These are phyloP conservation scores for Kodamaea ohmeri DNA, from an alignment of 1,139 yeast genomes.

Conservation along the genomic window DNA sequence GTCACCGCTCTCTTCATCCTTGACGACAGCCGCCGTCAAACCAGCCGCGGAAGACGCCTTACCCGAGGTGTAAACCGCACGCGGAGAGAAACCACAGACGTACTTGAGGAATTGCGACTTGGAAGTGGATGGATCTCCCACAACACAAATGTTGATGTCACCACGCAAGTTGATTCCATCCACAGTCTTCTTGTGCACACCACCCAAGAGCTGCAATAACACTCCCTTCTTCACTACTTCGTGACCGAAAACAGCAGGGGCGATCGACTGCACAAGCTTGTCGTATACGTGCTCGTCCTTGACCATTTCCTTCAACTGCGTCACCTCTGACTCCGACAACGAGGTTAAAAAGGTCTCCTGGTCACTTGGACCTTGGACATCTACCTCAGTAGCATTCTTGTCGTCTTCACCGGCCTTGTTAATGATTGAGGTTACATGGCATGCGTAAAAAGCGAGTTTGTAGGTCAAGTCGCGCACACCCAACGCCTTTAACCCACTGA, in stretches of 20 bases:
- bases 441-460: slow-evolving; percentile 85
- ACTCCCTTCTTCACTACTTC: slow-evolving; percentile 93
- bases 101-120: slow-evolving; percentile 95
- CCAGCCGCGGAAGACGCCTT: slow-evolving; percentile 99
- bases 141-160: slow-evolving; percentile 93
- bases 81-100: slow-evolving; percentile 86
- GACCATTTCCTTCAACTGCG: slow-evolving; percentile 87
- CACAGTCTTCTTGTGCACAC: slow-evolving; percentile 91
- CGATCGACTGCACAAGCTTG: slow-evolving; percentile 82
- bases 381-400: slow-evolving; percentile 22
- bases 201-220: slow-evolving; percentile 84
- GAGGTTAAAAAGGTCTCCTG: slow-evolving; percentile 81
- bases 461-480: slow-evolving; percentile 96
- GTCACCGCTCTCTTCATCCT: slow-evolving; percentile 97
- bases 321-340: slow-evolving; percentile 77
- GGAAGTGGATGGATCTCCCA: slow-evolving; percentile 98
- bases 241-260: slow-evolving; percentile 97
- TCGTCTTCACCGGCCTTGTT: slow-evolving; percentile 43
- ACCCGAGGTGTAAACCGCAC: slow-evolving; percentile 97
- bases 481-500: slow-evolving; percentile 76
- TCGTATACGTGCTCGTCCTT: slow-evolving; percentile 84
- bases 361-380: slow-evolving; percentile 46
- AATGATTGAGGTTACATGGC: slow-evolving; percentile 69
- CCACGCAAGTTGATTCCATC: slow-evolving; percentile 97
- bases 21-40: slow-evolving; percentile 95